phyloP scores from a whole-genome alignment of 148 eudicot species.

The Rhododendron kiyosumense region DNA sequence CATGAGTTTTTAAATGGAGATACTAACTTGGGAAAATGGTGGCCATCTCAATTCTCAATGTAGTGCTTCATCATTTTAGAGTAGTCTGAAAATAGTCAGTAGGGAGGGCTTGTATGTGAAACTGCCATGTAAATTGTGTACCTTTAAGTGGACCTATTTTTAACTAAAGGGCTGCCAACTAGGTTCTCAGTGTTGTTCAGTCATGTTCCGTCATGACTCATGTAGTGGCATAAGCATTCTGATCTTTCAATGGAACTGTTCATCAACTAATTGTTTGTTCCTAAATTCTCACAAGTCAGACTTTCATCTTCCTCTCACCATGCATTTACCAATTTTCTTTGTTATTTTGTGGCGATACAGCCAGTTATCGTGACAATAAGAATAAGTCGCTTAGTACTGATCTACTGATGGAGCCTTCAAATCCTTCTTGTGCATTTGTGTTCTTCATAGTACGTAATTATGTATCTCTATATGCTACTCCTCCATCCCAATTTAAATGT shows the following conservation, averaged over 20 bases:
- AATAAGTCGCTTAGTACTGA: neutral
- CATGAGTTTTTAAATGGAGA: neutral
- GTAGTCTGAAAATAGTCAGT: neutral
- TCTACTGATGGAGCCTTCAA: neutral
- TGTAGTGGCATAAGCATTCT: neutral
- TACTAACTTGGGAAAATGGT: neutral
- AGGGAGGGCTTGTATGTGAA: neutral
- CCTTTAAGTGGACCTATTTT: neutral
- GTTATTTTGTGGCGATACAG: neutral
- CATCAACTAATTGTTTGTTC: neutral
- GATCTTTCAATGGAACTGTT: neutral
- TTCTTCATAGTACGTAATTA: neutral
- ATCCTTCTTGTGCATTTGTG: neutral
- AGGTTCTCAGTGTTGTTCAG: neutral
- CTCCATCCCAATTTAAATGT: neutral
- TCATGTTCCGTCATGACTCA: neutral
- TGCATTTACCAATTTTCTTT: slow-evolving; percentile 1
- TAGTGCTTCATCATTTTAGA: neutral
- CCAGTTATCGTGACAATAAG: slow-evolving; percentile 3
- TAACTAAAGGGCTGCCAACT: neutral
- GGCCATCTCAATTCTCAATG: neutral
- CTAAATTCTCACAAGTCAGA: neutral
- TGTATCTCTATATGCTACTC: neutral
- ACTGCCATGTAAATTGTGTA: neutral
- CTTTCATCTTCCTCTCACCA: neutral